A percentile compares a stretch with the other conserved stretches of the same genome.
phyloP scores from a whole-genome alignment of 257 asterid species.

The Leonotis leonurus region DNA sequence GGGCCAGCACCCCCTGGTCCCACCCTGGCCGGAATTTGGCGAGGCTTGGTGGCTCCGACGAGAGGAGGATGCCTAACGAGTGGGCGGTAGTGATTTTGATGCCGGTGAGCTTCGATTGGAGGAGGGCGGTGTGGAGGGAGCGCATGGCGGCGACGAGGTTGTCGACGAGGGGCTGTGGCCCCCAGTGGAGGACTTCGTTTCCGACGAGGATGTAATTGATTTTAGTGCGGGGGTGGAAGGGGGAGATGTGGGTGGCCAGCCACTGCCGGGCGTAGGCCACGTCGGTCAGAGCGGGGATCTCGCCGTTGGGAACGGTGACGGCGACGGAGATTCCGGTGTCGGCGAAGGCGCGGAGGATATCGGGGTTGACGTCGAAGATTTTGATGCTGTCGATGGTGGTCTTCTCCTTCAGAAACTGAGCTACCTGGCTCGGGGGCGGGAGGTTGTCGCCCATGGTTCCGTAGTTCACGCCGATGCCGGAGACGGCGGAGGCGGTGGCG shows the following conservation, averaged over 20 bases:
- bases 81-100: slow-evolving; percentile 75
- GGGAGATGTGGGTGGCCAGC: slow-evolving; percentile 47
- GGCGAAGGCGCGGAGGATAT: slow-evolving; percentile 76
- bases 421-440: slow-evolving; percentile 74
- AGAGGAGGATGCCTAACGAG: slow-evolving; percentile 57
- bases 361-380: slow-evolving; percentile 73
- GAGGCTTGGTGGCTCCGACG: slow-evolving; percentile 58
- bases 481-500: slow-evolving; percentile 24
- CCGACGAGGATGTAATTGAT: slow-evolving; percentile 74
- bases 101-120: slow-evolving; percentile 20
- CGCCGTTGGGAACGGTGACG: slow-evolving; percentile 78
- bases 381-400: slow-evolving; percentile 73
- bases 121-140: slow-evolving; percentile 49
- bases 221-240: slow-evolving; percentile 56
- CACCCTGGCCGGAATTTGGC: slow-evolving; percentile 75
- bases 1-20: slow-evolving; percentile 62
- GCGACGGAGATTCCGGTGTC: slow-evolving; percentile 64
- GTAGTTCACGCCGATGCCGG: slow-evolving; percentile 78
- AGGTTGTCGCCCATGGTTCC: slow-evolving; percentile 87
- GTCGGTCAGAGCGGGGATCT: slow-evolving; percentile 54
- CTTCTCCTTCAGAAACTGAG: slow-evolving; percentile 53
- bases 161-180: slow-evolving; percentile 58
- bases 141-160: slow-evolving; percentile 73
- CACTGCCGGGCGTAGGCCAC: slow-evolving; percentile 39
- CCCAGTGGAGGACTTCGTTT: slow-evolving; percentile 90